Base-by-base conservation (phyloP, 2,329 filamentous ascomycete genomes). In the Monilinia laxa region DNA sequence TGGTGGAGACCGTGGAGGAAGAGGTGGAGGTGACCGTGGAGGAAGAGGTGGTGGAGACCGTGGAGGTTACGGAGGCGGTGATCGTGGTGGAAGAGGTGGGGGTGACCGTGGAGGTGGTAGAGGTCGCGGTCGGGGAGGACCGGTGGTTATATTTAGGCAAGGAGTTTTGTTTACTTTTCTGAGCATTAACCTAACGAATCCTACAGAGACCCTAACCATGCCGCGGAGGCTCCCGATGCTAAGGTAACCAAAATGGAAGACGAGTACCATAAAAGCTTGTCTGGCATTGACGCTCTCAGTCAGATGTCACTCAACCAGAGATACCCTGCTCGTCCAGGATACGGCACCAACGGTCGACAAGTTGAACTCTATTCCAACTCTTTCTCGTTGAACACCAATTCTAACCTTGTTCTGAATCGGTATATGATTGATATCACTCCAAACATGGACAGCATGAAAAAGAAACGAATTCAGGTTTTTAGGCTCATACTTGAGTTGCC, bases 281-380 rank as follows among this genome's bases (percentile, higher is more conserved):
- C 64, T 12, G 72, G 71, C 12, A 63, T 72, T 25, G 57, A 58
- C 56, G 70, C 62, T 31, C 28, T 75, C 16, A 68, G 67, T 11
- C 73, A 68, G 7, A 47, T 73, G 4, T 70, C 68, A 0, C 42
- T 71, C 1, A 67, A 58, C 20, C 5, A 54, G 2, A 55, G 65
- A 3, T 72, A 74, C 38, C 75, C 75, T 40, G 47, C 68, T 40
- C 72, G 75, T 7, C 75, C 75, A 38, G 75, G 73, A 10, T 71
- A 74, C 66, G 75, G 75, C 1, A 74, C 72, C 3, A 66, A 69
- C 20, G 76, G 76, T 4, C 69, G 66, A 53, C 65, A 68, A 11
- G 68, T 77, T 58, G 55, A 67, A 1, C 70, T 77, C 0, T 76
- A 73, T 62, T 73, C 75, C 42, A 77, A 77, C 52, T 77, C 75